Conservation (phyloP, 495 filamentous ascomycete genomes). For the Tuber indicum region DNA sequence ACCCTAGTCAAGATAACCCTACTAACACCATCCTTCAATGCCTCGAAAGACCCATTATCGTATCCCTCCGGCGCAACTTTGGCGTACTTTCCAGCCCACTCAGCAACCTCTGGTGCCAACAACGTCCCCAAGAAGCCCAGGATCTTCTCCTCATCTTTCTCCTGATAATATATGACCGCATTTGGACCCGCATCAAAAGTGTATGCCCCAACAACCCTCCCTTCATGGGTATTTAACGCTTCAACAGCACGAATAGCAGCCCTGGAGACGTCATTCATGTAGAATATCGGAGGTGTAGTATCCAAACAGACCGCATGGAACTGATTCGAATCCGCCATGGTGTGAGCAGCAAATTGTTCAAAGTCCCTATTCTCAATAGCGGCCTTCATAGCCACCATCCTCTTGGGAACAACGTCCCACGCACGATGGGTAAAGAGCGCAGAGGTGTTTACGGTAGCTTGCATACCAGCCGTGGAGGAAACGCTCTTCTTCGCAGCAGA, state of each 20-base stretch:
- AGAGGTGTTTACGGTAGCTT: constrained; percentile 84
- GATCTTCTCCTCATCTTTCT: constrained; percentile 64
- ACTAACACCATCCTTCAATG: constrained; percentile 70
- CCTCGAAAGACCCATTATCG: constrained; percentile 52
- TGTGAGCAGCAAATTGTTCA: constrained; percentile 74
- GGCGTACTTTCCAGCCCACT: constrained; percentile 55
- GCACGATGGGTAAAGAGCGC: constrained; percentile 70
- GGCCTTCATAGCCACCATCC: constrained; percentile 80
- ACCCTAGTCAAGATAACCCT: constrained; percentile 86
- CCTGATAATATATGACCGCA: constrained; percentile 87
- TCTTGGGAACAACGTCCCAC: constrained; percentile 63
- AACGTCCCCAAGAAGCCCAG: constrained; percentile 60
- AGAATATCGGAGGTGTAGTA: constrained; percentile 94
- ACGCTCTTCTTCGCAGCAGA: constrained; percentile 93
- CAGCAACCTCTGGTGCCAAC: constrained; percentile 50
- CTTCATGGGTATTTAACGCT: constrained; percentile 68
- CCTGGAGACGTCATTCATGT: constrained; percentile 85
- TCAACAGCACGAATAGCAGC: constrained; percentile 84
- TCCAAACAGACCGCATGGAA: constrained; percentile 95
- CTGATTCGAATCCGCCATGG: constrained; percentile 91
- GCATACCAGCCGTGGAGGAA: constrained; percentile 85
- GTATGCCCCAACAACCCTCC: constrained; percentile 76
- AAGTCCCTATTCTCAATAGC: constrained; percentile 76
- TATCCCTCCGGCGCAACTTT: constrained; percentile 50
- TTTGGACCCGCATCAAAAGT: constrained; percentile 98